These are phyloP conservation scores for Monascus ruber DNA, from an alignment of 2,329 filamentous ascomycete species.

Conservation along the genomic window DNA sequence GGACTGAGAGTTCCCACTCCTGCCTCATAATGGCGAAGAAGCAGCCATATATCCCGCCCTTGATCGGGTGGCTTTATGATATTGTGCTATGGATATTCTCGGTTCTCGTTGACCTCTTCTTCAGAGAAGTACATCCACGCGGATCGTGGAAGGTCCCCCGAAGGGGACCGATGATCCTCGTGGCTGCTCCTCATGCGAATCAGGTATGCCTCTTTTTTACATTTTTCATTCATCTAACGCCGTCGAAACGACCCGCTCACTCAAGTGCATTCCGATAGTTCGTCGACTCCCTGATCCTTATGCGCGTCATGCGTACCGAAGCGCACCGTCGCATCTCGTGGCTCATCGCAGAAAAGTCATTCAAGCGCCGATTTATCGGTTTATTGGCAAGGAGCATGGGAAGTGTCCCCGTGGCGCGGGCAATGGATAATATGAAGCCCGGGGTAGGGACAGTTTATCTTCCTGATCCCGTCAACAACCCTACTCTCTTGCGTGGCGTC, in stretches of 20 bases:
- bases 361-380: slow-evolving; percentile 80
- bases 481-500: slow-evolving; percentile 65
- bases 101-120: slow-evolving; percentile 87
- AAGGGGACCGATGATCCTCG: slow-evolving; percentile 81
- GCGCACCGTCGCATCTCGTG: slow-evolving; percentile 81
- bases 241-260: slow-evolving; percentile 3
- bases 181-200: slow-evolving; percentile 93
- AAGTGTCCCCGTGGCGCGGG: slow-evolving; percentile 83
- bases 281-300: slow-evolving; percentile 86
- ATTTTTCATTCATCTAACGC: neutral
- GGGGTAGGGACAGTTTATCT: slow-evolving; percentile 74
- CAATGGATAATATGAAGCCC: slow-evolving; percentile 76
- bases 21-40: slow-evolving; percentile 22
- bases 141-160: slow-evolving; percentile 91
- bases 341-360: slow-evolving; percentile 90
- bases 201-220: slow-evolving; percentile 47
- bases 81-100: slow-evolving; percentile 40
- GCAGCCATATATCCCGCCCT: slow-evolving; percentile 29
- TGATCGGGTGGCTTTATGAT: slow-evolving; percentile 41
- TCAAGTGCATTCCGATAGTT: slow-evolving; percentile 47
- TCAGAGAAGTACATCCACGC: slow-evolving; percentile 90
- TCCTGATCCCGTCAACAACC: slow-evolving; percentile 75
- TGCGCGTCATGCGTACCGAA: slow-evolving; percentile 79
- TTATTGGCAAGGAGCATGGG: slow-evolving; percentile 74
- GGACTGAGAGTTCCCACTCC: neutral